Base-by-base conservation (phyloP, 179 eudicot genomes). In the Amaranthus tricolor region DNA sequence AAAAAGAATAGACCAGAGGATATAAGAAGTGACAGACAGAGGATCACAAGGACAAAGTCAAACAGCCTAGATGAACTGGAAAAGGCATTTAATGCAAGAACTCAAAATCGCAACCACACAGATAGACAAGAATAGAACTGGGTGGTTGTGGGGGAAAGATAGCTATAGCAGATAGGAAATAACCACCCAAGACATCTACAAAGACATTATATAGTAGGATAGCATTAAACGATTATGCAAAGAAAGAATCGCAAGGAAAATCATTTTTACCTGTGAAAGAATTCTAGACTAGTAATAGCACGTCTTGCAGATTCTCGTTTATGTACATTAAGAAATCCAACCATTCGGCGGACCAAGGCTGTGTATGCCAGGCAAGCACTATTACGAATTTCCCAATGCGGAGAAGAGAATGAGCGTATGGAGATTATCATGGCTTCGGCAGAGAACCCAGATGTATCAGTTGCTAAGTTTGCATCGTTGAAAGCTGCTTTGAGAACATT, bases 341-440 rank as follows among this genome's bases (percentile, higher is more conserved):
- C 77, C 99, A 93, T 91, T 55, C 99, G 92, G n/a, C 99, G 99
- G 58, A 95, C 87, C 86, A 95, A 89, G 77, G 99, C 92, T 66
- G 99, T 95, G 79, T 88, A 95, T 16, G 96, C 93, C 75, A 93
- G 97, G 79, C 96, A 88, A 40, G 99, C 99, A 83, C 99, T 88
- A 76, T 95, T 95, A 59, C 99, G 88, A 59, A 95, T 82, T 81
- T 95, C 99, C 99, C 99, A 95, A 68, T 95, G 89, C 48, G 98
- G 79, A 68, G 99, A 95, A 76, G 98, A 91, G 82, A 95, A 93
- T 44, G 97, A 90, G 61, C 90, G 86, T 80, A 95, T 84, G 6
- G 97, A 79, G 40, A 91, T 82, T 73, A 93, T 93, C 88, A 93
- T 74, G 70, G 99, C 99, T 85, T 95, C 98, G 48, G 98, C 97